Percentiles rank a stretch among this genome's conserved stretches.
Conservation (phyloP, 2,329 filamentous ascomycete genomes). For the Colletotrichum eremochloae region DNA sequence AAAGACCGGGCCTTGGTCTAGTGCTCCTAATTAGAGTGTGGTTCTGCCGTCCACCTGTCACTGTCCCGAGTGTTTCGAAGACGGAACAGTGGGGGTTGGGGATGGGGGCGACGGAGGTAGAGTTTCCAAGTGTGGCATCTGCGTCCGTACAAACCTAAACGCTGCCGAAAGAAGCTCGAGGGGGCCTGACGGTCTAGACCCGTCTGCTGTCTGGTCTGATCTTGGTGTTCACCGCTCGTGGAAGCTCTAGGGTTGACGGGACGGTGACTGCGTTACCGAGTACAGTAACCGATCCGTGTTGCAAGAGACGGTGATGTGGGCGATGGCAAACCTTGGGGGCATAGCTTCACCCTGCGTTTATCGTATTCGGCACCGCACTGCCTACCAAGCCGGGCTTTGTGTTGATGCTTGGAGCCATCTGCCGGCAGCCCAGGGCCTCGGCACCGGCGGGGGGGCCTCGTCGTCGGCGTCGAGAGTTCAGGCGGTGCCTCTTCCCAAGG, state of each 20-base stretch:
- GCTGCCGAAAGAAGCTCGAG: not conserved
- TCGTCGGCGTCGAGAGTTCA: not conserved
- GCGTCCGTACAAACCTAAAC: not conserved
- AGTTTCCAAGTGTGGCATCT: not conserved
- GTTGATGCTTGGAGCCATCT: not conserved
- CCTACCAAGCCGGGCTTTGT: not conserved
- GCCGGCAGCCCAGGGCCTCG: not conserved
- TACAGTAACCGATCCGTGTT: not conserved
- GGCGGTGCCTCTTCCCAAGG: not conserved
- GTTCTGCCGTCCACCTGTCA: conserved; percentile 5
- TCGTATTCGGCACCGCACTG: not conserved
- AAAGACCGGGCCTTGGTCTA: not conserved
- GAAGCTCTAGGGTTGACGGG: not conserved
- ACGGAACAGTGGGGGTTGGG: not conserved
- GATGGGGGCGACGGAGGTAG: not conserved
- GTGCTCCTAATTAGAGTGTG: conserved; percentile 1
- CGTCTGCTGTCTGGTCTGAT: not conserved
- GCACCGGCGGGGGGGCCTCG: not conserved
- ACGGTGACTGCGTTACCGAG: not conserved
- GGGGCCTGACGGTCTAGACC: not conserved
- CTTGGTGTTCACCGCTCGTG: not conserved
- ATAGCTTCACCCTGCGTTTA: not conserved
- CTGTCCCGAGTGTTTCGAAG: too few species aligned
- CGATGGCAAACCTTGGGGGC: not conserved
- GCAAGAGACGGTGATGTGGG: not conserved